These are phyloP conservation scores for Kurtzmaniella natalensis DNA, from an alignment of 1,139 yeast species.

Conservation along the genomic window DNA sequence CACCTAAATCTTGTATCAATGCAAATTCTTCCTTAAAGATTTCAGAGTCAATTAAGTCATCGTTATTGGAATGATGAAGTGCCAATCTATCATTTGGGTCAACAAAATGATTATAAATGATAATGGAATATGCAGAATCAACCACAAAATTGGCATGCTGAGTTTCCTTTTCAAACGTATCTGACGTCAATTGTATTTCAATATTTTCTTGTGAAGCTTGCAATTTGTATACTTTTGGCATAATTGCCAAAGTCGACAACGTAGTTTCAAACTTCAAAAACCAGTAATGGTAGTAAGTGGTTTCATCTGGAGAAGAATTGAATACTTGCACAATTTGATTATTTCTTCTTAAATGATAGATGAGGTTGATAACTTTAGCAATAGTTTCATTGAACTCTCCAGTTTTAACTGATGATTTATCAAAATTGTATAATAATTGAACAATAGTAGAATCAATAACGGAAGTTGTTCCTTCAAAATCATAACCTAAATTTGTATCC, in stretches of 20 bases:
- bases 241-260: constrained; percentile 20
- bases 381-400: constrained; percentile 25
- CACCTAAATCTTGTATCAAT: constrained; percentile 10
- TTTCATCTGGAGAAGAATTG: constrained; percentile 44
- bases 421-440: constrained; percentile 29
- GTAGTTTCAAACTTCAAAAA: constrained; percentile 18
- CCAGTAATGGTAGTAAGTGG: constrained; percentile 34
- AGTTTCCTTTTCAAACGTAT: constrained; percentile 12
- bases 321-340: constrained; percentile 32
- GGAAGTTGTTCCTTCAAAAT: constrained; percentile 23
- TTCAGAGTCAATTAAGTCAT: constrained; percentile 14
- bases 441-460: constrained; percentile 25
- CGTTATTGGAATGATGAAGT: constrained; percentile 34
- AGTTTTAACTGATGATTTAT: constrained; percentile 20
- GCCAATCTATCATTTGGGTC: constrained; percentile 14
- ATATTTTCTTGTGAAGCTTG: constrained; percentile 6
- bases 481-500: constrained; percentile 32
- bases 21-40: constrained; percentile 12
- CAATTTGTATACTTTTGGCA: constrained; percentile 23
- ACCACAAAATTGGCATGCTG: constrained; percentile 20
- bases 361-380: constrained; percentile 22
- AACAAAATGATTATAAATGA: constrained; percentile 19
- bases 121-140: constrained; percentile 26
- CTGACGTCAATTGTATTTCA: constrained; percentile 18
- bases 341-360: constrained; percentile 30